phyloP scores from a whole-genome alignment of 2,329 filamentous ascomycete genomes.

The Phaeosphaeriaceae sp. region DNA sequence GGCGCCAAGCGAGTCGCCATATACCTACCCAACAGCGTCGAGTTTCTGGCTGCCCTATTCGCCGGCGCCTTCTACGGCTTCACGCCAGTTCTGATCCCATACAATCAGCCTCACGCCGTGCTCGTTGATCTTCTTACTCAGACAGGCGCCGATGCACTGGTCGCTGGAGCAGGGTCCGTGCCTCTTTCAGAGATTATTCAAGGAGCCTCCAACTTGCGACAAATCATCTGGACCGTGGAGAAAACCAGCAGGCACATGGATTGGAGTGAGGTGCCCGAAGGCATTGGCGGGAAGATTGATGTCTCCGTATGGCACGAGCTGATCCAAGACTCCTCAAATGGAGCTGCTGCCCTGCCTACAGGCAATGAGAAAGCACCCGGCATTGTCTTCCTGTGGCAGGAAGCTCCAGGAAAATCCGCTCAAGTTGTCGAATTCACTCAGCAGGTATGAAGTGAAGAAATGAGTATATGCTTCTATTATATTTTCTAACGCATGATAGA shows the following conservation, averaged over 20 bases:
- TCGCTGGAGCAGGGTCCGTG: constrained; percentile 86
- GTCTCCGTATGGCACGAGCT: constrained; percentile 95
- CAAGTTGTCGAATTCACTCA: constrained; percentile 85
- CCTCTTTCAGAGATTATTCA: constrained; percentile 77
- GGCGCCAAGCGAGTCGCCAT: constrained; percentile 79
- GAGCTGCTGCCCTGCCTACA: constrained; percentile 70
- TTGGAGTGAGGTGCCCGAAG: constrained; percentile 87
- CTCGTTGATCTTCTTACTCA: constrained; percentile 75
- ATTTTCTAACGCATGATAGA: constrained; percentile 53
- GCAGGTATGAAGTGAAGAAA: constrained; percentile 52
- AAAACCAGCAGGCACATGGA: constrained; percentile 90
- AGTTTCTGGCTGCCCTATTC: constrained; percentile 82
- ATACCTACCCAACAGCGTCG: constrained; percentile 91
- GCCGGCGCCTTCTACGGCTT: constrained; percentile 88
- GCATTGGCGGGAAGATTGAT: constrained; percentile 75
- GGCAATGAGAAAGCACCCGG: constrained; percentile 60
- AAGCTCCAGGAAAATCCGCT: constrained; percentile 54
- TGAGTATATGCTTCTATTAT: no score
- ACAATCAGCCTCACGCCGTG: constrained; percentile 73
- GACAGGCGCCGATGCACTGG: constrained; percentile 78
- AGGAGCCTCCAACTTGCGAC: constrained; percentile 71
- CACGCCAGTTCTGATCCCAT: constrained; percentile 84
- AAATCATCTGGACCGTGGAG: constrained; percentile 92
- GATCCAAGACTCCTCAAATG: constrained; percentile 66
- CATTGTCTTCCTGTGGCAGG: constrained; percentile 71